Percentiles rank a stretch among this genome's conserved stretches.
Conservation (phyloP, 768 basidiomycete species). For the Lactarius hatsudake region DNA sequence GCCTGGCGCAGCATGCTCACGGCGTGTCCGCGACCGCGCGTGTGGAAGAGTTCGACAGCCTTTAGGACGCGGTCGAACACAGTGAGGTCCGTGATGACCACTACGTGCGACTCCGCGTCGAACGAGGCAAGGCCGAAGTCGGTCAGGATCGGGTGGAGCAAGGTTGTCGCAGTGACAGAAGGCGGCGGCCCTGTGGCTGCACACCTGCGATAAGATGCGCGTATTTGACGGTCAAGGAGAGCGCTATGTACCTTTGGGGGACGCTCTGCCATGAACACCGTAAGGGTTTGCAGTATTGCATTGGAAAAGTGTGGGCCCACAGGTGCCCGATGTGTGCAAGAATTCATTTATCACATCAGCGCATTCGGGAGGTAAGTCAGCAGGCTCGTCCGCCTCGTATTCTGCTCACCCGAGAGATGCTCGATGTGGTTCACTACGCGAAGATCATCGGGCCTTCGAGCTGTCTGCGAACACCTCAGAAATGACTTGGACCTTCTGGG, state of each 20-base stretch:
- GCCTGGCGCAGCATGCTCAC: slow-evolving; percentile 69
- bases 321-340: slow-evolving; percentile 81
- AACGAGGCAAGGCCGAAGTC: slow-evolving; percentile 86
- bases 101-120: slow-evolving; percentile 81
- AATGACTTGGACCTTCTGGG: slow-evolving; percentile 87
- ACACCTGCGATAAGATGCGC: neutral
- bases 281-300: slow-evolving; percentile 80
- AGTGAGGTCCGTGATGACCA: slow-evolving; percentile 68
- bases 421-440: slow-evolving; percentile 91
- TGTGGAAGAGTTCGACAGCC: slow-evolving; percentile 74
- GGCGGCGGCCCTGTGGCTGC: slow-evolving; percentile 63
- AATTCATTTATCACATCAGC: neutral
- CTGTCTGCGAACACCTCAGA: slow-evolving; percentile 92
- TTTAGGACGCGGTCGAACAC: slow-evolving; percentile 71
- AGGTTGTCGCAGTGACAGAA: slow-evolving; percentile 88
- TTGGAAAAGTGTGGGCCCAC: slow-evolving; percentile 96
- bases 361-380: neutral
- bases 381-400: neutral
- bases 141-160: slow-evolving; percentile 76
- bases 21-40: slow-evolving; percentile 53
- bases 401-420: slow-evolving; percentile 73
- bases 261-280: slow-evolving; percentile 82
- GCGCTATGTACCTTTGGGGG: slow-evolving; percentile 79
- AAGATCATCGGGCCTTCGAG: slow-evolving; percentile 96
- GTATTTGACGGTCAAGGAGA: neutral